Percentiles rank a stretch among this genome's conserved stretches.
These are phyloP conservation scores for Clonostachys rhizophaga DNA, from an alignment of 2,329 filamentous ascomycete species.

Conservation along the genomic window DNA sequence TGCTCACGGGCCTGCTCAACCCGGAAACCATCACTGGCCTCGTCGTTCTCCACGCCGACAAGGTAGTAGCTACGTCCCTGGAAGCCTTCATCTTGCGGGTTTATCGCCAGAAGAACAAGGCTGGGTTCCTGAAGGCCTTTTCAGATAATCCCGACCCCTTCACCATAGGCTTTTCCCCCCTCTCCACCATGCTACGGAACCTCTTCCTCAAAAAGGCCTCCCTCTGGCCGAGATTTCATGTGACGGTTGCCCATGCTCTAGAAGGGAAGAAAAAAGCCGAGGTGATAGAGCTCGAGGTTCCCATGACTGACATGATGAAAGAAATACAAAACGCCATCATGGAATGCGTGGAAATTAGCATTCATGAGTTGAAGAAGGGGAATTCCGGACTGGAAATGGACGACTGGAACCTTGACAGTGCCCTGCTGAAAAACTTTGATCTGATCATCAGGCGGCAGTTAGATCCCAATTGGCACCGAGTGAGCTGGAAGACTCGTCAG, in stretches of 20 bases:
- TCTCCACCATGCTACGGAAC: conserved; percentile 84
- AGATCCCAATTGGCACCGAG: conserved; percentile 94
- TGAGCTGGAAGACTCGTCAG: conserved; percentile 91
- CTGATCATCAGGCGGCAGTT: conserved; percentile 82
- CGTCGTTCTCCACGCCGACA: conserved; percentile 83
- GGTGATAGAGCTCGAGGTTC: conserved; percentile 93
- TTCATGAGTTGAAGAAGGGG: conserved; percentile 86
- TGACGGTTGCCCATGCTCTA: conserved; percentile 81
- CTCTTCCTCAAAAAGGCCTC: conserved; percentile 85
- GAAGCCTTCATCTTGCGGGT: conserved; percentile 95
- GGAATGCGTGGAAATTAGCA: conserved; percentile 93
- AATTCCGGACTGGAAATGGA: conserved; percentile 92
- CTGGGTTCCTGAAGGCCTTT: conserved; percentile 91
- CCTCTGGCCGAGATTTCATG: conserved; percentile 90
- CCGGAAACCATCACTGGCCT: conserved; percentile 84
- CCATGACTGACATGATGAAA: conserved; percentile 92
- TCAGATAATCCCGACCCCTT: conserved; percentile 92
- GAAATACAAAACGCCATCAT: conserved; percentile 92
- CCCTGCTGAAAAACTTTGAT: conserved; percentile 89
- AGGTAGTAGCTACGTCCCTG: conserved; percentile 76
- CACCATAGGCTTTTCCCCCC: conserved; percentile 78
- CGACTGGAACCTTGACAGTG: conserved; percentile 94
- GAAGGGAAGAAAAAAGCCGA: conserved; percentile 93
- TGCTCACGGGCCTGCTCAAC: conserved; percentile 78
- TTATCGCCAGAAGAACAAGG: conserved; percentile 91